Evolutionary conservation across 805 yeast species (phyloP).

Genomic region (Sugiyamaella smithiae): DNA sequence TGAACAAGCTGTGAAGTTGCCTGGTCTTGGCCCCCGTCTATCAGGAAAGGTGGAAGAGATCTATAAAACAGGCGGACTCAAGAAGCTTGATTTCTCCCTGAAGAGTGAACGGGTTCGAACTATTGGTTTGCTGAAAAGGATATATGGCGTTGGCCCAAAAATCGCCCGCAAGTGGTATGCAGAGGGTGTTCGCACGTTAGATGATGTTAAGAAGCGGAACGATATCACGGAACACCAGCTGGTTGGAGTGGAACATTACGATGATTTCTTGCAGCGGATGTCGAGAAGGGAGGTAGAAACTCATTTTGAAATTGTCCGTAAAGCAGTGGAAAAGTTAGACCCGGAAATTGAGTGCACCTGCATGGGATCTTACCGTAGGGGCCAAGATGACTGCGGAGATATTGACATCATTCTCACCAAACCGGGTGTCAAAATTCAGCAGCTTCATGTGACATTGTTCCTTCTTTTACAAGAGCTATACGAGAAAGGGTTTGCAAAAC

Average conservation of each 20-base stretch:
- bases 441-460: conserved; percentile 24
- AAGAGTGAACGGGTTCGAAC: conserved; percentile 25
- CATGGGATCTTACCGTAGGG: conserved; percentile 55
- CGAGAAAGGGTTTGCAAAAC: conserved; percentile 37
- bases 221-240: conserved; percentile 34
- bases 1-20: conserved; percentile 40
- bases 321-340: conserved; percentile 34
- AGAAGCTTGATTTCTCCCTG: conserved; percentile 23
- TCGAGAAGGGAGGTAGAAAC: conserved; percentile 44
- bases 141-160: conserved; percentile 50
- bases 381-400: conserved; percentile 47
- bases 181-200: conserved; percentile 39
- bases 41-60: conserved; percentile 48
- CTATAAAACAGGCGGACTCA: conserved; percentile 36
- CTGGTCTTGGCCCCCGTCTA: conserved; percentile 43
- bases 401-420: conserved; percentile 50
- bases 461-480: conserved; percentile 29
- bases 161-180: conserved; percentile 42
- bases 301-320: conserved; percentile 39
- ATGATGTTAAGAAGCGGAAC: conserved; percentile 36
- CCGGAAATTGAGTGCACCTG: conserved; percentile 37
- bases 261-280: conserved; percentile 47
- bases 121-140: conserved; percentile 36
- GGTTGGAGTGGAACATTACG: conserved; percentile 45
- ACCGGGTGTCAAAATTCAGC: conserved; percentile 30